Evolutionary conservation across 1,284 basidiomycete species (phyloP).

Genomic region (Ganoderma sinense): DNA sequence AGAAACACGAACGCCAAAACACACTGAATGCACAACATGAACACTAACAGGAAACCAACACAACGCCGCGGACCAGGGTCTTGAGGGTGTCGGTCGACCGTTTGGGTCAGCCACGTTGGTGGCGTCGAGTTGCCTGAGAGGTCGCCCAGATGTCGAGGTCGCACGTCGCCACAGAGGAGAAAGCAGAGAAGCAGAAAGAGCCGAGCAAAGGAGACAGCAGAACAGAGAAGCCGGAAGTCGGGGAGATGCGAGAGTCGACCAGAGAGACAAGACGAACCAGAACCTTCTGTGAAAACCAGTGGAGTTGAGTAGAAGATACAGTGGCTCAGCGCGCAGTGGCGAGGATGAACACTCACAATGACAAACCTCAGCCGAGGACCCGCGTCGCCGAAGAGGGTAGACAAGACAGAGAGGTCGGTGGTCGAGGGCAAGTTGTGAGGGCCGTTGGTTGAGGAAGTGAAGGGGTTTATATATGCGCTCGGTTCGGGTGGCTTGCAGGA

Average conservation of each 20-base stretch:
- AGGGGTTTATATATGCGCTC: neutral
- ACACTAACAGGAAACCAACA: too few species aligned
- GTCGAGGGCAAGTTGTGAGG: neutral
- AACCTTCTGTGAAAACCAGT: neutral
- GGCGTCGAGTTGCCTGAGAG: too few species aligned
- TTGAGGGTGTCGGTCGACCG: too few species aligned
- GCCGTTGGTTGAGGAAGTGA: neutral
- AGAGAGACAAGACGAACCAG: neutral
- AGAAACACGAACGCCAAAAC: too few species aligned
- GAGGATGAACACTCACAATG: neutral
- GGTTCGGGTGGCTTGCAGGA: neutral
- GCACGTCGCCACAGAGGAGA: too few species aligned
- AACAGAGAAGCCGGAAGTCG: neutral
- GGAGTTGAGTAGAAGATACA: neutral
- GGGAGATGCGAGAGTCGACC: neutral
- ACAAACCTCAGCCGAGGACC: neutral
- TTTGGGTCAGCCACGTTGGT: too few species aligned
- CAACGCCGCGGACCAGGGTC: too few species aligned
- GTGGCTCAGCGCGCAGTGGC: neutral
- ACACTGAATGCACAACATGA: too few species aligned
- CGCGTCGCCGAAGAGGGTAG: too few species aligned
- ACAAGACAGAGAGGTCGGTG: neutral
- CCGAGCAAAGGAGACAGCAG: neutral
- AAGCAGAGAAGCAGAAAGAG: neutral
- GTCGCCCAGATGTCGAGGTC: too few species aligned